Conservation (phyloP, 169 alveolate genomes). For the Perkinsus marinus region DNA sequence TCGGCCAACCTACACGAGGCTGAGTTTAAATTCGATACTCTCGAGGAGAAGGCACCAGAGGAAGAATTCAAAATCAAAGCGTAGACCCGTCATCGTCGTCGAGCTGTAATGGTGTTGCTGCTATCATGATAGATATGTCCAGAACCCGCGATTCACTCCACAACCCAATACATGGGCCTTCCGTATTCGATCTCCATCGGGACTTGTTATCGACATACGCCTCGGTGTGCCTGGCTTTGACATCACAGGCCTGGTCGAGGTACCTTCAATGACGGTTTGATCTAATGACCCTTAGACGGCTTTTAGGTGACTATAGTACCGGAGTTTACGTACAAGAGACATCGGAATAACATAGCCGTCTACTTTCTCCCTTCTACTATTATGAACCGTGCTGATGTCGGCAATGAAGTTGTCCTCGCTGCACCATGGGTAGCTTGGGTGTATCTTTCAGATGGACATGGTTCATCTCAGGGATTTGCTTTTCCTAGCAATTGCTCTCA, state of each 20-base stretch:
- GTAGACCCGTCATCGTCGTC: neutral
- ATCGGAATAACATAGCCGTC: neutral
- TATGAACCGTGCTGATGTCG: constrained; percentile 3
- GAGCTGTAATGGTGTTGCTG: neutral
- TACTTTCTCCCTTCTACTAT: neutral
- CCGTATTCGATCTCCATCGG: neutral
- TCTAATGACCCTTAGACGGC: neutral
- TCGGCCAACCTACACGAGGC: neutral
- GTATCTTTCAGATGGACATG: neutral
- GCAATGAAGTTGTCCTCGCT: neutral
- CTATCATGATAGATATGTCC: neutral
- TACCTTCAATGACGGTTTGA: neutral
- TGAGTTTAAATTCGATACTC: neutral
- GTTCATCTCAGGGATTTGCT: neutral
- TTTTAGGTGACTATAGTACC: neutral
- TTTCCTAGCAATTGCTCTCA: neutral
- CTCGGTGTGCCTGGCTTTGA: neutral
- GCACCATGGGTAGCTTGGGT: neutral
- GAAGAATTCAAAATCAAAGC: neutral
- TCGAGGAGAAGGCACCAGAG: neutral
- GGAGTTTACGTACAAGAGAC: neutral
- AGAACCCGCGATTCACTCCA: neutral
- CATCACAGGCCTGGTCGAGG: constrained; percentile 5
- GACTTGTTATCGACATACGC: neutral
- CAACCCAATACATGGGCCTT: neutral